Evolutionary conservation across 1,284 basidiomycete species (phyloP).

Genomic region (Trametes hirsuta): DNA sequence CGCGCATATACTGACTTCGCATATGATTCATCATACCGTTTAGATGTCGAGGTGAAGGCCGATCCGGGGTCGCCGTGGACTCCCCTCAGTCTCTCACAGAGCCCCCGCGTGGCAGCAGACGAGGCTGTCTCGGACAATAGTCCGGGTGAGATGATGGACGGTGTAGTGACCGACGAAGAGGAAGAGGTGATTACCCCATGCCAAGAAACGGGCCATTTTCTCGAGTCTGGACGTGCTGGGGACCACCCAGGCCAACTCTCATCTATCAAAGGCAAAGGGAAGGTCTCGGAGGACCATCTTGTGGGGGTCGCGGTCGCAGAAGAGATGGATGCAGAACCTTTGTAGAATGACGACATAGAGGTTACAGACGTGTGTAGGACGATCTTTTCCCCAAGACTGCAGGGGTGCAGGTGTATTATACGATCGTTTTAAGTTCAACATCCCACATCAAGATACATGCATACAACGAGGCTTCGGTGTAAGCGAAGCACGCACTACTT

Average conservation of each 20-base stretch:
- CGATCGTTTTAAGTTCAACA: neutral
- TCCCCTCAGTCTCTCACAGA: too few relatives aligned
- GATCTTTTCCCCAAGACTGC: too few relatives aligned
- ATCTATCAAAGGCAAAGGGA: neutral
- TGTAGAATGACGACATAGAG: neutral
- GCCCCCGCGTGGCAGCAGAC: too few relatives aligned
- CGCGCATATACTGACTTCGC: too few relatives aligned
- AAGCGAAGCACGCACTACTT: too few relatives aligned
- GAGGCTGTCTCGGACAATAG: neutral
- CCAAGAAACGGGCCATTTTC: neutral
- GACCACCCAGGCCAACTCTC: too few relatives aligned
- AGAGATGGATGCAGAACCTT: neutral
- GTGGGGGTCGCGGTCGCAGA: neutral
- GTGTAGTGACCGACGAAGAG: constrained; percentile 9
- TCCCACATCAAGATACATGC: neutral
- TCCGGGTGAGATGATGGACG: neutral
- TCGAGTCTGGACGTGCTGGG: neutral
- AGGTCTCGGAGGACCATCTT: neutral
- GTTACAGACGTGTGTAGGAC: neutral
- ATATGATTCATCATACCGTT: too few relatives aligned
- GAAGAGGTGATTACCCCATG: constrained; percentile 12
- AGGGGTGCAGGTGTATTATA: neutral
- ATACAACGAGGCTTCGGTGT: too few relatives aligned
- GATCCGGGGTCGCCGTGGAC: too few relatives aligned
- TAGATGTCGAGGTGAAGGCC: too few relatives aligned